Evolutionary conservation across 208 protist species (phyloP).

Genomic region (Acanthamoeba royreba): DNA sequence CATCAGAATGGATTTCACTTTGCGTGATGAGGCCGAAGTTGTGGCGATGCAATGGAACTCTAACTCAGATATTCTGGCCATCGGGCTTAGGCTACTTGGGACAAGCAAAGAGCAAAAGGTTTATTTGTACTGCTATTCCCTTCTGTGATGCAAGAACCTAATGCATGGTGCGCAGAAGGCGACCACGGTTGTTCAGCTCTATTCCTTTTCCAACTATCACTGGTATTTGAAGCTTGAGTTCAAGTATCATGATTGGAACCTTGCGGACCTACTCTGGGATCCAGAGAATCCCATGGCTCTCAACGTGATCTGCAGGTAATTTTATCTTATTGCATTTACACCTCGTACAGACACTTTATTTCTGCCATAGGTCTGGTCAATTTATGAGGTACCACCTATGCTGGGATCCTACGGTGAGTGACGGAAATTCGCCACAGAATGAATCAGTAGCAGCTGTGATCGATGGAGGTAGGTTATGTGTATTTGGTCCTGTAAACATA

Average conservation of each 20-base stretch:
- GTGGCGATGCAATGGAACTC: conserved; percentile 59
- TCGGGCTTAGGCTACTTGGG: background rate
- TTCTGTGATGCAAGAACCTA: background rate
- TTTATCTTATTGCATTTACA: background rate
- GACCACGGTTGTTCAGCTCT: conserved; percentile 56
- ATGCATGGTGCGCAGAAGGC: background rate
- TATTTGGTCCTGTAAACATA: too few relatives aligned
- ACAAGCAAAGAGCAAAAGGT: background rate
- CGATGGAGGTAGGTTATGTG: conserved; percentile 67
- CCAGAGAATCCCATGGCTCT: background rate
- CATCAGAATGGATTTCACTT: background rate
- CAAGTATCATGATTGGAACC: background rate
- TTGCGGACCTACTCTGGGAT: conserved; percentile 52
- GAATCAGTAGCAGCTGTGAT: conserved; percentile 51
- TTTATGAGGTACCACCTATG: conserved; percentile 5
- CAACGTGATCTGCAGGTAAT: conserved; percentile 24
- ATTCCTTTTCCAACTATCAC: conserved; percentile 66
- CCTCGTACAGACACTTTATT: background rate
- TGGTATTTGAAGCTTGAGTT: conserved; percentile 74
- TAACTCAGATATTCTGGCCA: conserved; percentile 58
- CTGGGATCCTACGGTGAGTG: conserved; percentile 18
- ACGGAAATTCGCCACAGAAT: background rate
- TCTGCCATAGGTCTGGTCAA: background rate
- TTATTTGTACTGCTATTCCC: background rate
- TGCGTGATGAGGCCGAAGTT: conserved; percentile 8